phyloP scores from a whole-genome alignment of 139 green algal genomes.

The Chlamydomonas sp. region DNA sequence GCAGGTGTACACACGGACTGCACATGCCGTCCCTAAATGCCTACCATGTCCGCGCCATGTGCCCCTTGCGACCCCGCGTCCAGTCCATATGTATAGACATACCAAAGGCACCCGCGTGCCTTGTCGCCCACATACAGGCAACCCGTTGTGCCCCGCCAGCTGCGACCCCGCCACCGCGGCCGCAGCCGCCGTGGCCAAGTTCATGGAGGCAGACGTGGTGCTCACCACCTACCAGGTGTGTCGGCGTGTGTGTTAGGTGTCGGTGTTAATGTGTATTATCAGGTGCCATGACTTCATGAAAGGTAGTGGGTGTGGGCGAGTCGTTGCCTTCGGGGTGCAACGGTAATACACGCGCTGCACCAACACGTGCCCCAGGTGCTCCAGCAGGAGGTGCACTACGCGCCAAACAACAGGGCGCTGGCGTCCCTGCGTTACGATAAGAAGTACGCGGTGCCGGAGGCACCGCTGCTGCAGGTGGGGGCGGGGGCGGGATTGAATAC shows the following conservation, averaged over 20 bases:
- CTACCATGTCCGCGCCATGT: too few relatives aligned
- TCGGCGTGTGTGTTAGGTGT: too few relatives aligned
- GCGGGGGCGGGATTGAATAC: not conserved
- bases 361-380: not conserved
- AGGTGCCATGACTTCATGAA: too few relatives aligned
- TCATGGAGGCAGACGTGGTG: conserved; percentile 67
- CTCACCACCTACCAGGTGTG: conserved; percentile 72
- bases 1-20: too few relatives aligned
- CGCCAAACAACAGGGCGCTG: conserved; percentile 8
- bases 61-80: too few relatives aligned
- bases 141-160: not conserved
- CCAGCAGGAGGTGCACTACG: conserved; percentile 53
- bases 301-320: too few relatives aligned
- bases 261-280: too few relatives aligned
- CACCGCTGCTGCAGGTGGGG: conserved; percentile 58
- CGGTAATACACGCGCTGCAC: not conserved
- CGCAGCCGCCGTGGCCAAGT: conserved; percentile 34
- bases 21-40: too few relatives aligned
- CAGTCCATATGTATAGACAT: too few relatives aligned
- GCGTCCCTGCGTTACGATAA: conserved; percentile 62
- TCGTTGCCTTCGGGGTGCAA: too few relatives aligned
- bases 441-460: conserved; percentile 66
- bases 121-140: not conserved
- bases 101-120: too few relatives aligned
- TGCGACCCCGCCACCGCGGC: conserved; percentile 52